Evolutionary conservation across 129 eudicot genomes (phyloP).

Genomic region (Oenanthe sinensis): DNA sequence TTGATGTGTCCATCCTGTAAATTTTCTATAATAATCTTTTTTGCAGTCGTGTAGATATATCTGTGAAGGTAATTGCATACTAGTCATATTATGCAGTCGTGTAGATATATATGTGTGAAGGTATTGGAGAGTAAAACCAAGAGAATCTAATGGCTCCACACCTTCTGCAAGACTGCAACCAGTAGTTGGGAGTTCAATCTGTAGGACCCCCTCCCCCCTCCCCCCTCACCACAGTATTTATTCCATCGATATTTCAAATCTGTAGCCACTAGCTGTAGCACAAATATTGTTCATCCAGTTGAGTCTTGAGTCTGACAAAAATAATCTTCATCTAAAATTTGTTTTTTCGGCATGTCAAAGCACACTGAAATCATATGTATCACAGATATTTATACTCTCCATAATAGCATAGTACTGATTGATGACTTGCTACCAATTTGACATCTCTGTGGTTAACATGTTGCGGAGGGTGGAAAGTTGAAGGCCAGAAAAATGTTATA

Average conservation of each 20-base stretch:
- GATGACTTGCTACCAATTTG: neutral
- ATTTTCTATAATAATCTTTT: neutral
- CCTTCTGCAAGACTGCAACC: neutral
- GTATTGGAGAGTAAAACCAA: no score
- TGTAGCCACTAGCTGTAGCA: neutral
- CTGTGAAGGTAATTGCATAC: neutral
- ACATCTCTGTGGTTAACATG: neutral
- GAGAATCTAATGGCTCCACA: neutral
- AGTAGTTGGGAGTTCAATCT: no score
- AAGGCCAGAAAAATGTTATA: neutral
- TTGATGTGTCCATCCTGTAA: neutral
- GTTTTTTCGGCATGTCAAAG: neutral
- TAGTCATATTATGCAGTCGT: no score
- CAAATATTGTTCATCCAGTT: neutral
- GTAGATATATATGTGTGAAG: no score
- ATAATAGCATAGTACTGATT: neutral
- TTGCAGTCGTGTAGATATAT: neutral
- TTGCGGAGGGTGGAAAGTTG: neutral
- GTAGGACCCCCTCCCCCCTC: no score
- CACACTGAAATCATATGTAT: no score
- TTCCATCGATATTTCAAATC: neutral
- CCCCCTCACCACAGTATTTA: no score
- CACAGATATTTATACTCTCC: neutral
- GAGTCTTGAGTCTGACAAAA: neutral
- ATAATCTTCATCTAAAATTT: neutral